Conservation (phyloP, 1,284 basidiomycete species). For the Cryptococcus sp. region DNA sequence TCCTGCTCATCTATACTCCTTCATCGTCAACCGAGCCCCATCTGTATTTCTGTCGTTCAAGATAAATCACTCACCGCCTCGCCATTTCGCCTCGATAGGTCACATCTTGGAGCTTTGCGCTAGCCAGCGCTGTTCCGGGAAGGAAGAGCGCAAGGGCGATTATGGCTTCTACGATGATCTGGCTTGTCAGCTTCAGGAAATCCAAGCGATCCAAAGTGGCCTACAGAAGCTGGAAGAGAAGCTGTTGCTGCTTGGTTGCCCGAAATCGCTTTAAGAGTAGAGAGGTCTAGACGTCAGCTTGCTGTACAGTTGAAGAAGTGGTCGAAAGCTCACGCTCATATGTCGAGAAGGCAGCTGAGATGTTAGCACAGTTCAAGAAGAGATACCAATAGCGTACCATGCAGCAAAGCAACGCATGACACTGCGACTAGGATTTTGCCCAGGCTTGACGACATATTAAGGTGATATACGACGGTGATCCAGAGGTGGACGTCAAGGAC, state of each 20-base stretch:
- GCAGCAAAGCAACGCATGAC: constrained; percentile 31
- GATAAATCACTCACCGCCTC: constrained; percentile 23
- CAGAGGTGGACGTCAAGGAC: too few relatives aligned
- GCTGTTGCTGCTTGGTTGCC: constrained; percentile 13
- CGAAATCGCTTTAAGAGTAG: constrained; percentile 42
- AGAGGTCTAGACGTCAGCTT: constrained; percentile 31
- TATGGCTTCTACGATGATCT: constrained; percentile 45
- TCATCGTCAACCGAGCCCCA: neutral
- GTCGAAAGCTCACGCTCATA: constrained; percentile 40
- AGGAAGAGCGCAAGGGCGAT: constrained; percentile 38
- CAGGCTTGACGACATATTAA: constrained; percentile 12
- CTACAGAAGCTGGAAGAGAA: constrained; percentile 35
- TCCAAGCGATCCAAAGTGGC: neutral
- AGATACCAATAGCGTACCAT: constrained; percentile 5
- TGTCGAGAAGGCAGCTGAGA: constrained; percentile 44
- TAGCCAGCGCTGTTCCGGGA: constrained; percentile 32
- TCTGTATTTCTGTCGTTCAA: neutral
- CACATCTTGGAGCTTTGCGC: constrained; percentile 35
- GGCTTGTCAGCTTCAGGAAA: neutral
- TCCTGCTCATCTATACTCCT: constrained; percentile 38
- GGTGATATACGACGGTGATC: too few relatives aligned
- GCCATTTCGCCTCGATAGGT: constrained; percentile 44
- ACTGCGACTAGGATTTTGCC: constrained; percentile 27
- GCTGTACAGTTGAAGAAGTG: neutral
- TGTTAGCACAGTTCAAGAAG: neutral